phyloP scores from a whole-genome alignment of 495 filamentous ascomycete genomes.

The Neurospora sp. region DNA sequence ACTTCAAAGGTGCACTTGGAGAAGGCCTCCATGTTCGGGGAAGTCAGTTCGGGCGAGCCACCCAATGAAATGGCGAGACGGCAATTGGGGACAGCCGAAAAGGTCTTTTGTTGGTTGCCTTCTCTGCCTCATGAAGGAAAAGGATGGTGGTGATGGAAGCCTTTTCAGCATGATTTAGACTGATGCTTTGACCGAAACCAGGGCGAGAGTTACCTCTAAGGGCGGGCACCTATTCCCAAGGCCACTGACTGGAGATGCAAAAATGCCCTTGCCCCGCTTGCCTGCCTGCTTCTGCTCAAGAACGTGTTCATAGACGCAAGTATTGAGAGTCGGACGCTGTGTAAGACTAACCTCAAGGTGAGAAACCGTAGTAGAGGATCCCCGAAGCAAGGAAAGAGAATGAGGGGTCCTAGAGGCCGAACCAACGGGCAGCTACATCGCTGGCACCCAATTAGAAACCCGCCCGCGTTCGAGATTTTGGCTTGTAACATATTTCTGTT shows the following conservation, averaged over 20 bases:
- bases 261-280: not conserved
- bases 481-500: not conserved
- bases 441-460: not conserved
- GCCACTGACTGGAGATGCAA: too few relatives aligned
- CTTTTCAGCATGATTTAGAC: not conserved
- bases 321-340: not conserved
- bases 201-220: not conserved
- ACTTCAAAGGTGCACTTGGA: not conserved
- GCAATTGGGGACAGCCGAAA: not conserved
- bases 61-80: not conserved
- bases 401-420: not conserved
- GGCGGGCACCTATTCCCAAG: not conserved
- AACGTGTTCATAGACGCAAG: not conserved
- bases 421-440: not conserved
- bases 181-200: not conserved
- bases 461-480: not conserved
- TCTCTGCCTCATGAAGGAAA: not conserved
- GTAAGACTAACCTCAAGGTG: not conserved
- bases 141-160: not conserved
- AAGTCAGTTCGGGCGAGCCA: not conserved
- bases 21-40: not conserved
- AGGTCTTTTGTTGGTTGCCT: not conserved
- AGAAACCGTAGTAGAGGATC: not conserved
- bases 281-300: not conserved
- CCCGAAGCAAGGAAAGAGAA: not conserved